These are phyloP conservation scores for Leishmania tropica DNA, from an alignment of 208 protist genomes.

Conservation along the genomic window DNA sequence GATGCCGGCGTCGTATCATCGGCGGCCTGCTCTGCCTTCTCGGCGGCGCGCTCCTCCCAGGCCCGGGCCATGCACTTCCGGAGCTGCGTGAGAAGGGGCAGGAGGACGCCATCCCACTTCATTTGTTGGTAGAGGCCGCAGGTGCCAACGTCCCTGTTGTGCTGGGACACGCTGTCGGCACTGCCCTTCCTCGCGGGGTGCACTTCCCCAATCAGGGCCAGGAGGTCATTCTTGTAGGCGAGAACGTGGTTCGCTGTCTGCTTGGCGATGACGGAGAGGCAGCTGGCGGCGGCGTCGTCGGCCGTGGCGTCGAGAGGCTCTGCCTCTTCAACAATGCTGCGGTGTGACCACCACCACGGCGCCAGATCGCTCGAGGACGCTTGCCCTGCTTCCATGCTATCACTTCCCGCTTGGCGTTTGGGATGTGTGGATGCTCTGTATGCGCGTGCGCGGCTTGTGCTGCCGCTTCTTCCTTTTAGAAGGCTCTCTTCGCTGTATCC, in stretches of 20 bases:
- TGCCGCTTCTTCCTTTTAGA: not conserved
- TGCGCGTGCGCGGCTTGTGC: not conserved
- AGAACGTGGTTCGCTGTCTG: constrained; percentile 19
- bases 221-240: not conserved
- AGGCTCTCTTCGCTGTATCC: not conserved
- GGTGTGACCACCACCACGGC: constrained; percentile 67
- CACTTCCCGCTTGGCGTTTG: not conserved
- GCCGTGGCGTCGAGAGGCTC: constrained; percentile 40
- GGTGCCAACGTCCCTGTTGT: not conserved
- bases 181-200: not conserved
- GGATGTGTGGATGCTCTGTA: not conserved
- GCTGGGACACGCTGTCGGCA: not conserved
- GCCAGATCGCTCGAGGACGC: not conserved
- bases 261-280: constrained; percentile 18
- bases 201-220: not conserved
- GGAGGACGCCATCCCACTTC: constrained; percentile 18
- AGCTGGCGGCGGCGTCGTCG: constrained; percentile 31
- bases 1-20: constrained; percentile 1
- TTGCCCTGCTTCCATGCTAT: constrained; percentile 6
- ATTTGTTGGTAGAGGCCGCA: constrained; percentile 9
- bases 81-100: constrained; percentile 28
- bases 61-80: constrained; percentile 39
- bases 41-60: constrained; percentile 41
- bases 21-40: constrained; percentile 28
- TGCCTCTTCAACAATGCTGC: constrained; percentile 44